Percentiles rank a stretch among this genome's conserved stretches.
Evolutionary conservation across 1,139 yeast genomes (phyloP).

Genomic region (Suhomyces bribrorum): DNA sequence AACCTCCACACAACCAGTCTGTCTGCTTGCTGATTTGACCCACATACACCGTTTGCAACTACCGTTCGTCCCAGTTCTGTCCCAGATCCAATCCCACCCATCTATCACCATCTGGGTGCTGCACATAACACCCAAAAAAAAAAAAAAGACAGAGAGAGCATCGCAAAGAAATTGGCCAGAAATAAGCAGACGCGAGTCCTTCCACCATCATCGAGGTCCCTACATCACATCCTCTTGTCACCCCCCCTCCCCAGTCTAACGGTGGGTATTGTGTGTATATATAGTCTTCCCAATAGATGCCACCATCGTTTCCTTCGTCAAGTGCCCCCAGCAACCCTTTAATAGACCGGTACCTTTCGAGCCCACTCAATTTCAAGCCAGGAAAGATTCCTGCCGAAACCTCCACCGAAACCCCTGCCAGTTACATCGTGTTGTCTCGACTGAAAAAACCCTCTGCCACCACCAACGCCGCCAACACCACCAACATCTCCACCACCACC

Average conservation of each 20-base stretch:
- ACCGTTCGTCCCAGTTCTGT: too few species aligned
- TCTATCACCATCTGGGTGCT: not conserved
- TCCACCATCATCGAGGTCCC: slow-evolving; percentile 1
- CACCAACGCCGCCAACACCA: slow-evolving; percentile 2
- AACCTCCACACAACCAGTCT: too few species aligned
- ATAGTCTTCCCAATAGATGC: slow-evolving; percentile 4
- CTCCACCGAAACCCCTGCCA: slow-evolving; percentile 31
- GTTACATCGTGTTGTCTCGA: slow-evolving; percentile 41
- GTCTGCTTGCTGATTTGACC: too few species aligned
- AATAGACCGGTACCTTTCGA: slow-evolving; percentile 58
- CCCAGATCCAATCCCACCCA: not conserved
- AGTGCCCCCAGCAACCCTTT: slow-evolving; percentile 42
- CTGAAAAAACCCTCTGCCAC: slow-evolving; percentile 18
- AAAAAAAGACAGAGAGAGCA: not conserved
- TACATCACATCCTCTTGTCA: not conserved
- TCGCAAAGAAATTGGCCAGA: slow-evolving; percentile 8
- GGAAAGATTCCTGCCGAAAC: slow-evolving; percentile 46
- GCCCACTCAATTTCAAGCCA: slow-evolving; percentile 60
- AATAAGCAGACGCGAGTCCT: slow-evolving; percentile 5
- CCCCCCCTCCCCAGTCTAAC: not conserved
- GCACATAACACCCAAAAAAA: not conserved
- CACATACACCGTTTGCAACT: too few species aligned
- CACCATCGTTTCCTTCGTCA: slow-evolving; percentile 10
- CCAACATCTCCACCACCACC: too few species aligned
- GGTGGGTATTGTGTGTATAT: not conserved